Conservation (phyloP, 352 stramenopile genomes). For the Phytophthora ohioensis region DNA sequence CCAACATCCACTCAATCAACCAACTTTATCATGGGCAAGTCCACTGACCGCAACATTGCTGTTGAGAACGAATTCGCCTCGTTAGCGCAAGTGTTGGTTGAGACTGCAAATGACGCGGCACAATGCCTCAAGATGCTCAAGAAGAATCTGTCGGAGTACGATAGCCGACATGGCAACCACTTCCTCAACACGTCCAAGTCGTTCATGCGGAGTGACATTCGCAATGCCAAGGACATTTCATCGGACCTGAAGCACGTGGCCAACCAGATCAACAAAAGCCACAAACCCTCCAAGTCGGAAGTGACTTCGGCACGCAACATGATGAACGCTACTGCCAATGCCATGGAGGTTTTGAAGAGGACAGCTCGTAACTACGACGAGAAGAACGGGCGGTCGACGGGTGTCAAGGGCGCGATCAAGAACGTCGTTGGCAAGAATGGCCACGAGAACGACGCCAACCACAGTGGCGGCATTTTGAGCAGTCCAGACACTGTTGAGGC, state of each 20-base stretch:
- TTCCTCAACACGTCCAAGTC: conserved; percentile 26
- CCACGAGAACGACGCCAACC: conserved; percentile 2
- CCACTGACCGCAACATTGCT: conserved; percentile 9
- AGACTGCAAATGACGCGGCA: conserved; percentile 26
- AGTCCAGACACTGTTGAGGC: conserved; percentile 29
- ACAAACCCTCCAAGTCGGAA: conserved; percentile 23
- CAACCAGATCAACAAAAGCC: conserved; percentile 25
- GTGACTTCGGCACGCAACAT: conserved; percentile 23
- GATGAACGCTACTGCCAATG: conserved; percentile 21
- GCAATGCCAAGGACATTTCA: conserved; percentile 32
- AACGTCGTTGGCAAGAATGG: conserved; percentile 6
- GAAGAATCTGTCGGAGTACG: conserved; percentile 34
- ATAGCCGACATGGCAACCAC: conserved; percentile 28
- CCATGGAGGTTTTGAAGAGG: conserved; percentile 24
- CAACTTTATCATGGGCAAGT: conserved; percentile 24
- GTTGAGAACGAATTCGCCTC: conserved; percentile 28
- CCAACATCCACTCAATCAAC: not conserved
- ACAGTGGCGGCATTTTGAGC: conserved; percentile 5
- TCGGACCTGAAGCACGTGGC: conserved; percentile 29
- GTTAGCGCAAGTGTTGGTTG: conserved; percentile 20
- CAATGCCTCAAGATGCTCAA: conserved; percentile 31
- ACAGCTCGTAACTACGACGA: conserved; percentile 33
- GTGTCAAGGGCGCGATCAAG: conserved; percentile 30
- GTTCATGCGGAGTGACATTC: conserved; percentile 34
- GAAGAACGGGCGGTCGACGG: conserved; percentile 14